Base-by-base conservation (phyloP, 176 grass and related monocot species). In the Raddia guianensis region DNA sequence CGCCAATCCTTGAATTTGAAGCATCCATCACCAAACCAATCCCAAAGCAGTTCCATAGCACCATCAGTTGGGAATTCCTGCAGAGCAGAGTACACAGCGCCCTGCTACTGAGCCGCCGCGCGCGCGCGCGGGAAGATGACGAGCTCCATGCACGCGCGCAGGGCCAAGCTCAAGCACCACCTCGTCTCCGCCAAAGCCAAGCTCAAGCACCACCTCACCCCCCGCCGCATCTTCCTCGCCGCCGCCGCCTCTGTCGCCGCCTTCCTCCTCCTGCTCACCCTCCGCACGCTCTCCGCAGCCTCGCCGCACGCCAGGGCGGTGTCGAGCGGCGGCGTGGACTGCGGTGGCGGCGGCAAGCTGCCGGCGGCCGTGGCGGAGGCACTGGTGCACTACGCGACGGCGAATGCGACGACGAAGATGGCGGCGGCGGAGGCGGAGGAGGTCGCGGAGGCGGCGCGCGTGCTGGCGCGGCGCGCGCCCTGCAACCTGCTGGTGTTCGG, bases 401-500 rank as follows among this genome's bases (percentile, higher is more conserved):
- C 80, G 6, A 85, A 79, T 45, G 80, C 58, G 12, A 87, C 89
- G 74, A 73, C 84, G 54, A 68, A 45, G 47, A 62, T n/a, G n/a
- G n/a, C n/a, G n/a, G n/a, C n/a, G n/a, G n/a, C 84, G 82, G 87
- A 86, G 20, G 47, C 18, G 12, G 80, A 72, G 0, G 92, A 94
- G 87, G 63, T 89, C 40, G 60, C 55, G 5, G 81, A 81, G 6
- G 75, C 89, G 9, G 89, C 86, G 57, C 76, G 86, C 5, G 49
- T 72, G 13, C 81, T 94, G 42, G 62, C 70, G 63, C 27, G 45
- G n/a, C 84, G 87, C 54, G 83, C 87, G 46, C 92, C 92, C 43
- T 94, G 92, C 77, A 80, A 87, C 55, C 85, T 94, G 62, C 85
- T 94, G 34, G 89, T 94, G 34, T 83, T 94, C 73, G 92, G 92